Evolutionary conservation across 225 moss, liverwort and hornwort genomes (phyloP).

Genomic region (Bryum argenteum): DNA sequence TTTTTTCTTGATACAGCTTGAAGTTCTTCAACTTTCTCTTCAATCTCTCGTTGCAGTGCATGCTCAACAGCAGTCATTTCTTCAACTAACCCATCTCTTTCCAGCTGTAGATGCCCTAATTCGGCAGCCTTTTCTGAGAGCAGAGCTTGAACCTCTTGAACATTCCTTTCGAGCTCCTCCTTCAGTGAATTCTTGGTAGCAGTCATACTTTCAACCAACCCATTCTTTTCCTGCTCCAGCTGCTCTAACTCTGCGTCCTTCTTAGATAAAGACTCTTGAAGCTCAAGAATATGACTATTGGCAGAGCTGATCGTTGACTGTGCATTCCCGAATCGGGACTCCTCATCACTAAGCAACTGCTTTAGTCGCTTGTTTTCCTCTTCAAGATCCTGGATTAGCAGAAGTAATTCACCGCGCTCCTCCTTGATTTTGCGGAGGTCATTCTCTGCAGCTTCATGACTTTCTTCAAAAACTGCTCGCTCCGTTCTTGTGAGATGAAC

Average conservation of each 20-base stretch:
- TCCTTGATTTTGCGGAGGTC: slow-evolving; percentile 50
- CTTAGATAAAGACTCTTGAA: slow-evolving; percentile 33
- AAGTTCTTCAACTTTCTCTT: slow-evolving; percentile 32
- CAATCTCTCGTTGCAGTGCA: slow-evolving; percentile 25
- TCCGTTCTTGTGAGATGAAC: slow-evolving; percentile 36
- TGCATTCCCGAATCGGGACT: slow-evolving; percentile 28
- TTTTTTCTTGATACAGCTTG: slow-evolving; percentile 31
- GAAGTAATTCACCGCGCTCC: slow-evolving; percentile 46
- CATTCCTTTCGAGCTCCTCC: slow-evolving; percentile 38
- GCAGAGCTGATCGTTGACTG: slow-evolving; percentile 31
- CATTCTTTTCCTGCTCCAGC: slow-evolving; percentile 30
- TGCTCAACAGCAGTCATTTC: slow-evolving; percentile 25
- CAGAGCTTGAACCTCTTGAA: slow-evolving; percentile 27
- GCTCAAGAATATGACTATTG: slow-evolving; percentile 23
- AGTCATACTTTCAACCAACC: slow-evolving; percentile 26
- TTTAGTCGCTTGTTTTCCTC: slow-evolving; percentile 37
- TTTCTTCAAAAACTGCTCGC: slow-evolving; percentile 38
- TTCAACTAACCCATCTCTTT: slow-evolving; percentile 24
- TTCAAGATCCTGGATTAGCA: slow-evolving; percentile 31
- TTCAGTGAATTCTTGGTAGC: slow-evolving; percentile 28
- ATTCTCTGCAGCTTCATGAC: slow-evolving; percentile 27
- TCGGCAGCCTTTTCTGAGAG: slow-evolving; percentile 32
- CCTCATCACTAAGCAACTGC: slow-evolving; percentile 34
- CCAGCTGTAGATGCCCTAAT: slow-evolving; percentile 27
- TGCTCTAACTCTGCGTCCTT: slow-evolving; percentile 34